Percentiles rank a stretch among this genome's conserved stretches.
These are phyloP conservation scores for Hypomyces perniciosus DNA, from an alignment of 2,329 filamentous ascomycete genomes.

Conservation along the genomic window DNA sequence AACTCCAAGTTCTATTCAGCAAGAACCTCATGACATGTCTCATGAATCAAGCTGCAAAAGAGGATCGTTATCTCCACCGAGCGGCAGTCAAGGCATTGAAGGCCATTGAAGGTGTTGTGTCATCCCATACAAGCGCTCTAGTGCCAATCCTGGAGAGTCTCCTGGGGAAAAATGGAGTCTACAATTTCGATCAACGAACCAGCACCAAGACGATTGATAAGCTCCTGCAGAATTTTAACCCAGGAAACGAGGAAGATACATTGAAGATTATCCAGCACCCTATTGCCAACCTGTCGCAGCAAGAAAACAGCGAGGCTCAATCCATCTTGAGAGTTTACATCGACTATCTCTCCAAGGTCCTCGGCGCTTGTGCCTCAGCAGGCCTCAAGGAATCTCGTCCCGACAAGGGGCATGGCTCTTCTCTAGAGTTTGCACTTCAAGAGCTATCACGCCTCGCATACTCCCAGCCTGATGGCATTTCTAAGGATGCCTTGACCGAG, in stretches of 20 bases:
- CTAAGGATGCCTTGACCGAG: constrained; percentile 41
- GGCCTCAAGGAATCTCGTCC: constrained; percentile 19
- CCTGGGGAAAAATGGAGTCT: constrained; percentile 62
- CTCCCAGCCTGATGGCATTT: constrained; percentile 37
- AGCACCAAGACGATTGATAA: constrained; percentile 80
- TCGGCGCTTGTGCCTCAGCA: constrained; percentile 32
- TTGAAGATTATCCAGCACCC: constrained; percentile 44
- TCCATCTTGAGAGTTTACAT: constrained; percentile 42
- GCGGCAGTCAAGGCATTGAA: constrained; percentile 73
- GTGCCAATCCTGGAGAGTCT: constrained; percentile 58
- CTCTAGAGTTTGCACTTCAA: constrained; percentile 38
- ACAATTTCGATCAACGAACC: constrained; percentile 80
- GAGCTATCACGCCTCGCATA: constrained; percentile 53
- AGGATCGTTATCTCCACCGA: constrained; percentile 73
- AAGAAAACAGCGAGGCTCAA: constrained; percentile 24
- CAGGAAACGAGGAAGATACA: constrained; percentile 48
- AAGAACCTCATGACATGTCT: constrained; percentile 76
- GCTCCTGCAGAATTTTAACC: constrained; percentile 56
- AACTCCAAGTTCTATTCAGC: constrained; percentile 63
- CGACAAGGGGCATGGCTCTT: constrained; percentile 24
- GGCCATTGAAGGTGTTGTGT: constrained; percentile 58
- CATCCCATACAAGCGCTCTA: constrained; percentile 54
- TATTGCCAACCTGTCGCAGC: constrained; percentile 24
- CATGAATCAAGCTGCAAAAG: constrained; percentile 73
- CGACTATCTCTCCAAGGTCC: constrained; percentile 48